These are phyloP conservation scores for Vishniacozyma victoriae DNA, from an alignment of 768 basidiomycete species.

Conservation along the genomic window DNA sequence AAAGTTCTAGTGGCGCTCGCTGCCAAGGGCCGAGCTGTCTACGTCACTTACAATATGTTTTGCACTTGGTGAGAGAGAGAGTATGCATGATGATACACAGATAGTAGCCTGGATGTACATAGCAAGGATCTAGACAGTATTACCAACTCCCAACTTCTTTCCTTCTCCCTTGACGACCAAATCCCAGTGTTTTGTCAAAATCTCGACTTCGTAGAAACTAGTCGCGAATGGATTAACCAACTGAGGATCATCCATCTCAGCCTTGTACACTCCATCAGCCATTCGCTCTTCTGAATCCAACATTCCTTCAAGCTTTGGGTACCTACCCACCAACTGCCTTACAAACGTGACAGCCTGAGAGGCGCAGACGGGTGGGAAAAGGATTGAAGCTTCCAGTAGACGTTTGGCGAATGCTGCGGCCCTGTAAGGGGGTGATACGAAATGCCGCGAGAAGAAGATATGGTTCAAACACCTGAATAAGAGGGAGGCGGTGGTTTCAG, in stretches of 20 bases:
- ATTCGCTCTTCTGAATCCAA: conserved; percentile 80
- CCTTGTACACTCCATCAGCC: conserved; percentile 74
- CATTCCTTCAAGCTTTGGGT: conserved; percentile 74
- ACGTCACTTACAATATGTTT: no score
- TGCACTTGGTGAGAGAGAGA: no score
- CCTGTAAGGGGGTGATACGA: conserved; percentile 58
- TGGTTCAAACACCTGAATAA: conserved; percentile 79
- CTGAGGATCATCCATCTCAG: conserved; percentile 77
- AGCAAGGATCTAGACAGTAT: no score
- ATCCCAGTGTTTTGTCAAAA: conserved; percentile 59
- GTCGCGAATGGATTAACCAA: conserved; percentile 59
- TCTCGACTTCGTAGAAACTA: conserved; percentile 72
- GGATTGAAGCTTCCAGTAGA: conserved; percentile 69
- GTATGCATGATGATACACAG: no score
- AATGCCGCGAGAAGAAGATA: conserved; percentile 67
- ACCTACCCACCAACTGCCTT: conserved; percentile 62
- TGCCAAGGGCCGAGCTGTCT: no score
- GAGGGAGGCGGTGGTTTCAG: conserved; percentile 52
- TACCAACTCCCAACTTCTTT: conserved; percentile 36
- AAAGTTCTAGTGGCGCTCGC: no score
- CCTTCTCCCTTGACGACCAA: conserved; percentile 64
- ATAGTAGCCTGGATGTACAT: no score
- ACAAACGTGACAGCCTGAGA: conserved; percentile 71
- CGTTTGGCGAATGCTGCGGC: conserved; percentile 90
- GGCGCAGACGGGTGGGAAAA: conserved; percentile 67